phyloP scores from a whole-genome alignment of 306 rosid species.

The Rosa rugosa region DNA sequence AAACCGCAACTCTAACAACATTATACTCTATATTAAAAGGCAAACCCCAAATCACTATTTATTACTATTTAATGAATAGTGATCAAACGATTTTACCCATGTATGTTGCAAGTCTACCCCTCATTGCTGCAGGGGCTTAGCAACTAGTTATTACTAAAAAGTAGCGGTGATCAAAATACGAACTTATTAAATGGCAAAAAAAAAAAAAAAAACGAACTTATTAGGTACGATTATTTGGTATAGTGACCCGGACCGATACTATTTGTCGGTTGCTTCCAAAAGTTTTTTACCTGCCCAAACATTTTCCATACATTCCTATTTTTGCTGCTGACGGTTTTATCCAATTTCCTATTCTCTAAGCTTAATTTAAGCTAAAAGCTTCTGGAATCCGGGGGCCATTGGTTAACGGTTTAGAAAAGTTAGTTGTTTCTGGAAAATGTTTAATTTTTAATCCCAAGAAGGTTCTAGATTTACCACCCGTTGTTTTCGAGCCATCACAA shows the following conservation, averaged over 20 bases:
- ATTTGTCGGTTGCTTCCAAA: neutral
- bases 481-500: neutral
- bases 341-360: neutral
- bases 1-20: no score
- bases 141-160: no score
- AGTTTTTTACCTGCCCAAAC: neutral
- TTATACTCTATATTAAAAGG: no score
- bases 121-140: no score
- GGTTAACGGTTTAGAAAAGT: neutral
- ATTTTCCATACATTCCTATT: neutral
- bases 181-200: no score
- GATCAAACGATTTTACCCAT: no score
- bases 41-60: no score
- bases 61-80: no score
- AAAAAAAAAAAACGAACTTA: no score
- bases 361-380: neutral
- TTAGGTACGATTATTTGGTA: no score
- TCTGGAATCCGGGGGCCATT: neutral
- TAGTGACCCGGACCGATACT: neutral
- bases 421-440: neutral
- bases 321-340: neutral
- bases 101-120: no score
- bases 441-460: neutral
- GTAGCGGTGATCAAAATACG: no score
- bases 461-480: neutral